Base-by-base conservation (phyloP, 169 alveolate species). In the Babesia bovis region DNA sequence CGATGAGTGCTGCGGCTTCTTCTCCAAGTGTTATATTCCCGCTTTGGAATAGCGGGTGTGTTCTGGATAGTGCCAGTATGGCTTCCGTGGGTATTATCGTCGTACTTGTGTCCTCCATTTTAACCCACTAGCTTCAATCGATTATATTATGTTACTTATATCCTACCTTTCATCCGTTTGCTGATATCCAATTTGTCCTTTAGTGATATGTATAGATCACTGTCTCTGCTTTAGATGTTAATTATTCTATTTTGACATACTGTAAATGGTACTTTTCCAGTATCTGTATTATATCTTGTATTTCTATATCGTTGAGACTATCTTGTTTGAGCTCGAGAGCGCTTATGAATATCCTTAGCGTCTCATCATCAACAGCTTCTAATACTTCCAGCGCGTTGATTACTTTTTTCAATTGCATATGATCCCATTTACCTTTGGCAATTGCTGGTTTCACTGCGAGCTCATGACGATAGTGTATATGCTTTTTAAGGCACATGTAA, bases 1-100 rank as follows among this genome's bases (percentile, higher is more conserved):
- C 88, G 15, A 81, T 81, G 44, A 81, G 56, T 13, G 66, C 81
- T 4, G 88, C 88, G 15, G 88, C 83, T 53, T 70, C 88, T 9
- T 40, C 59, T 19, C 77, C 45, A 70, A 81, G 41, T 0, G 49
- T 66, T 7, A 65, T 75, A 32, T 71, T 81, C 41, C 55, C 88
- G 58, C 63, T 70, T 36, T 81, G 88, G 44, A 59, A 70, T 9
- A 81, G 74, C 45, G 84, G 79, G 38, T 81, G 88, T 30, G 84
- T 81, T 26, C 59, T 81, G 30, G 88, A 69, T 40, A 81, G 71
- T 57, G 88, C 30, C 10, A 45, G 4, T 21, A 81, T 61, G 38
- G 57, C 72, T 19, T 70, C 74, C 25, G 79, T 32, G 3, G 84
- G 88, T 36, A 81, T 70, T 52, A 53, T 66, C 32, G 74, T 66